These are phyloP conservation scores for Conringia planisiliqua DNA, from an alignment of 345 rosid species.

Conservation along the genomic window DNA sequence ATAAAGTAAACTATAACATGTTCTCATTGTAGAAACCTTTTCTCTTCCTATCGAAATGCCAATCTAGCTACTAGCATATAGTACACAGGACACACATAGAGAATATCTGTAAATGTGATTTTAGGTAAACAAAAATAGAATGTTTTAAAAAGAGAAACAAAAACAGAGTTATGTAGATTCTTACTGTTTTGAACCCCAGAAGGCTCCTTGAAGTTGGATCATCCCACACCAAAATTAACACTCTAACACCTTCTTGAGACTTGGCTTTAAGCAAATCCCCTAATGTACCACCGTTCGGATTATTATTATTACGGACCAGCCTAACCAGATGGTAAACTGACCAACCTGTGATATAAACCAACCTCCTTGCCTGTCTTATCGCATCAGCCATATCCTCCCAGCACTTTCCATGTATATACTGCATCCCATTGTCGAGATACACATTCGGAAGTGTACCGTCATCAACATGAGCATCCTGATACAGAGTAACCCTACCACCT, in stretches of 20 bases:
- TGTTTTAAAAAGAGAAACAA: not conserved
- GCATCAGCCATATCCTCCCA: slow-evolving; percentile 80
- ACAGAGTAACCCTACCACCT: slow-evolving; percentile 77
- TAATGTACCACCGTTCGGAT: slow-evolving; percentile 38
- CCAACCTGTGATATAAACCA: slow-evolving; percentile 90
- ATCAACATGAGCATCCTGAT: slow-evolving; percentile 91
- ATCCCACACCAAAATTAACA: slow-evolving; percentile 92
- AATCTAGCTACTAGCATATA: not conserved
- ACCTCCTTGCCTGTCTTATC: slow-evolving; percentile 70
- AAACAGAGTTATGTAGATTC: slow-evolving; percentile 21
- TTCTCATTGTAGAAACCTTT: not conserved
- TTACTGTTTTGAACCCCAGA: slow-evolving; percentile 63
- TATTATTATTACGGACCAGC: slow-evolving; percentile 52
- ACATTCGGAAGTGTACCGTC: slow-evolving; percentile 55
- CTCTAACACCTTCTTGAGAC: slow-evolving; percentile 95
- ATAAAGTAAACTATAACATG: not conserved
- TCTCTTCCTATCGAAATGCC: not conserved
- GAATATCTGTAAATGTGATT: not conserved
- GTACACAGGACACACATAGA: not conserved
- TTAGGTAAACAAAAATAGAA: not conserved
- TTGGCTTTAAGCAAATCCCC: slow-evolving; percentile 83
- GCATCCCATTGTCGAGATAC: slow-evolving; percentile 50
- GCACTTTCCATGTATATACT: slow-evolving; percentile 55
- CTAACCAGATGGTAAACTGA: slow-evolving; percentile 67
- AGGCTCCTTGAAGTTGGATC: slow-evolving; percentile 88